Conservation (phyloP, 495 filamentous ascomycete genomes). For the Talaromyces adpressus region DNA sequence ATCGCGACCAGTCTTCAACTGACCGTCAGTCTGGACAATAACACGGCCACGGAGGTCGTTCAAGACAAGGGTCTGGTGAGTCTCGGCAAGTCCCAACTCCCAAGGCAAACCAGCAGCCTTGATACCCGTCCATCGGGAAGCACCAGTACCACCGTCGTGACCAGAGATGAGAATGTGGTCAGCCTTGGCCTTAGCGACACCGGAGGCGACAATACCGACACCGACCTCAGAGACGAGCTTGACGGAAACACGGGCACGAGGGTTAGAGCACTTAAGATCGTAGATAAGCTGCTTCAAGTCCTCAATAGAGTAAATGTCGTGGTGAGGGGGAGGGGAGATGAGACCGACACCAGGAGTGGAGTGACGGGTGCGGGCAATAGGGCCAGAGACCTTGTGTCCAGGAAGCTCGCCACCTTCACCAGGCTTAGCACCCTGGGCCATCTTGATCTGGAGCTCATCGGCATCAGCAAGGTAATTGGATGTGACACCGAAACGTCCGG, state of each 20-base stretch:
- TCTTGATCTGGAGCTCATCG: slow-evolving; percentile 99
- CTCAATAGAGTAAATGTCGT: slow-evolving; percentile 99
- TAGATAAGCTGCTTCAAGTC: slow-evolving; percentile 99
- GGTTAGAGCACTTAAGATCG: slow-evolving; percentile 96
- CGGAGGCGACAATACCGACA: slow-evolving; percentile 96
- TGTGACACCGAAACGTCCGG: slow-evolving; percentile 96
- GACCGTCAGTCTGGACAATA: slow-evolving; percentile 95
- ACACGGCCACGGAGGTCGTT: slow-evolving; percentile 97
- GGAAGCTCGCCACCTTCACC: slow-evolving; percentile 98
- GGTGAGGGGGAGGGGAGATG: slow-evolving; percentile 97
- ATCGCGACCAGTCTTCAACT: slow-evolving; percentile 89
- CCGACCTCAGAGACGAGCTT: slow-evolving; percentile 98
- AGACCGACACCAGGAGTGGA: slow-evolving; percentile 98
- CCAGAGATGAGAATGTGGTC: slow-evolving; percentile 98
- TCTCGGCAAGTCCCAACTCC: slow-evolving; percentile 97
- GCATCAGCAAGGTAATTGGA: slow-evolving; percentile 97
- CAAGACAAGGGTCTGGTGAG: slow-evolving; percentile 95
- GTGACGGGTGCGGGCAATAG: slow-evolving; percentile 92
- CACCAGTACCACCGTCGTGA: slow-evolving; percentile 96
- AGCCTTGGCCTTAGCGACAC: slow-evolving; percentile 97
- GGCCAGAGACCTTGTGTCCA: slow-evolving; percentile 95
- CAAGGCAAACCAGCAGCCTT: slow-evolving; percentile 98
- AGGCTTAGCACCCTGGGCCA: slow-evolving; percentile 98
- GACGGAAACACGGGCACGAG: slow-evolving; percentile 89
- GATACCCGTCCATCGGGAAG: slow-evolving; percentile 98